Conservation (phyloP, 2,329 filamentous ascomycete species). For the Calcarisporium arbuscula region DNA sequence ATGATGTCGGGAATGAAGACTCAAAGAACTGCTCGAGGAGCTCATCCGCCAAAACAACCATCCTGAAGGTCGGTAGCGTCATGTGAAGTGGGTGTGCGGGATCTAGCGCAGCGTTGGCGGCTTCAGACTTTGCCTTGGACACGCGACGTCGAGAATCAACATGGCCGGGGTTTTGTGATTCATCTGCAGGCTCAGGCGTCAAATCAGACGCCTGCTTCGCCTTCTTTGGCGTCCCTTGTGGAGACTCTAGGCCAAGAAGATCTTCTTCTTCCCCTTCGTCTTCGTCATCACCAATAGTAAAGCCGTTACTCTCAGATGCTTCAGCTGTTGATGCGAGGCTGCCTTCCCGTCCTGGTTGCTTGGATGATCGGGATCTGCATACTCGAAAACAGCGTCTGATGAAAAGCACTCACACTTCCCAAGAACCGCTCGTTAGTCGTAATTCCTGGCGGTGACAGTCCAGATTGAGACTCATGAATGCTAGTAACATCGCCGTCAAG, state of each 20-base stretch:
- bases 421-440: constrained; percentile 82
- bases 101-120: constrained; percentile 85
- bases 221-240: constrained; percentile 33
- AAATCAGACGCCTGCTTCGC: constrained; percentile 36
- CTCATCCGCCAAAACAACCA: constrained; percentile 96
- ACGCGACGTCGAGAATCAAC: constrained; percentile 25
- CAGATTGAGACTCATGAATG: constrained; percentile 26
- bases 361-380: constrained; percentile 85
- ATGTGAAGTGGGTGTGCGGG: constrained; percentile 91
- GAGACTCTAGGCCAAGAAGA: constrained; percentile 53
- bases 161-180: too few relatives aligned
- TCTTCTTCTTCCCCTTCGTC: constrained; percentile 51
- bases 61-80: constrained; percentile 93
- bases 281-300: constrained; percentile 70
- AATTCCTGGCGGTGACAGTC: constrained; percentile 40
- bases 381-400: constrained; percentile 96
- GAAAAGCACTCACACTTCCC: constrained; percentile 88
- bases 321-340: too few relatives aligned
- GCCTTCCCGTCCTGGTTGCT: constrained; percentile 43
- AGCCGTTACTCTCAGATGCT: too few relatives aligned
- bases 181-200: constrained; percentile 31
- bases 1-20: constrained; percentile 86
- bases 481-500: constrained; percentile 33
- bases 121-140: constrained; percentile 63
- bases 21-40: constrained; percentile 96